phyloP scores from a whole-genome alignment of 441 rosid species.

The Biscutella auriculata region DNA sequence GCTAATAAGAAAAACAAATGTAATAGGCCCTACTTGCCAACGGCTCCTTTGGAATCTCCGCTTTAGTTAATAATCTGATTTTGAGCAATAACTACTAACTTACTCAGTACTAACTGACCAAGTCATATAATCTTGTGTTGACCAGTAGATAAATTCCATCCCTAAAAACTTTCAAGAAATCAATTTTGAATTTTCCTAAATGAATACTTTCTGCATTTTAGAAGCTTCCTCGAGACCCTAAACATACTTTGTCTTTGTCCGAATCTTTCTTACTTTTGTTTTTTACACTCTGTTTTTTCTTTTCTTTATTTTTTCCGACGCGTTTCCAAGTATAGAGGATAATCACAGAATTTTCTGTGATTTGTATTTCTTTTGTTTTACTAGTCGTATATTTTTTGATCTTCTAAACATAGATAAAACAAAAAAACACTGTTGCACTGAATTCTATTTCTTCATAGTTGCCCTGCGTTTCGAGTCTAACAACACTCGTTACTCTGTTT shows the following conservation, averaged over 20 bases:
- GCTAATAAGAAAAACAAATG: too few species aligned
- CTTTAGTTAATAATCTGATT: conserved; percentile 2
- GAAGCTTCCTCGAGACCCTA: conserved; percentile 16
- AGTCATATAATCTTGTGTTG: background rate
- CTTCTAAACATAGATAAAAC: conserved; percentile 7
- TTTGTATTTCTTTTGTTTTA: background rate
- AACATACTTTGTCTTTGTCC: background rate
- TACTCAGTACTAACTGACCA: background rate
- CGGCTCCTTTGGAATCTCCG: conserved; percentile 17
- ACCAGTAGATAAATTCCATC: background rate
- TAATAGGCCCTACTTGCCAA: background rate
- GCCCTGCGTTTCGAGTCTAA: background rate
- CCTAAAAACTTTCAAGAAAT: background rate
- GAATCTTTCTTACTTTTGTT: background rate
- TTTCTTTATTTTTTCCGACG: conserved; percentile 11
- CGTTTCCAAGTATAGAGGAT: conserved; percentile 17
- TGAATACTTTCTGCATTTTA: background rate
- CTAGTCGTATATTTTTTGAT: background rate
- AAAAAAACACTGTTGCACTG: conserved; percentile 16
- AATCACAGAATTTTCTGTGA: conserved; percentile 1
- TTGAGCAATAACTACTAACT: background rate
- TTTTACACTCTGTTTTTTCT: conserved; percentile 14
- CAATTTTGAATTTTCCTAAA: background rate
- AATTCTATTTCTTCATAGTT: conserved; percentile 12
- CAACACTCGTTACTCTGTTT: conserved; percentile 17